Conservation (phyloP, 495 filamentous ascomycete species). For the Trichoderma orchidacearum region DNA sequence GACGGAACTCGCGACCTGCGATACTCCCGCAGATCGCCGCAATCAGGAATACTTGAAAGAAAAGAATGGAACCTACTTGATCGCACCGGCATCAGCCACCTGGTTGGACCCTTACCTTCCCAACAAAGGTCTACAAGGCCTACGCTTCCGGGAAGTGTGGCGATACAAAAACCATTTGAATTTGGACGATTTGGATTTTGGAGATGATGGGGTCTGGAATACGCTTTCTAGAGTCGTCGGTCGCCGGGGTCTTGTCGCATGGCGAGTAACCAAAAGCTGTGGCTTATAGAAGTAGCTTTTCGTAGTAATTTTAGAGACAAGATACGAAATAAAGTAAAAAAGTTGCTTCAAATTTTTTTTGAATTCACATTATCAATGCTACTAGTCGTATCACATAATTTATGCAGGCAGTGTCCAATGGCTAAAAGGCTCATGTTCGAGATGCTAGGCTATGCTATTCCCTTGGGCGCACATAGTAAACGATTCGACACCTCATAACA, state of each 20-base stretch:
- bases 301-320: background rate
- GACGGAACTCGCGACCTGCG: constrained; percentile 43
- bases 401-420: constrained; percentile 1
- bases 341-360: background rate
- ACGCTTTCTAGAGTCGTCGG: constrained; percentile 69
- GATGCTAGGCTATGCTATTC: background rate
- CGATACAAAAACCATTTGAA: constrained; percentile 62
- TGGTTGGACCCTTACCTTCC: constrained; percentile 52
- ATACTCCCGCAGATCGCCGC: constrained; percentile 32
- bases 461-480: background rate
- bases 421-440: background rate
- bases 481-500: background rate
- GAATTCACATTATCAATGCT: background rate
- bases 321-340: background rate
- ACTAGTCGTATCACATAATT: too few species aligned
- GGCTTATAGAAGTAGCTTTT: background rate
- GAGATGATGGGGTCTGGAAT: constrained; percentile 60
- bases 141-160: constrained; percentile 57
- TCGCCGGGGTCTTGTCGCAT: constrained; percentile 65
- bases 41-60: constrained; percentile 35
- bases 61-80: constrained; percentile 44
- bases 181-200: constrained; percentile 87
- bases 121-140: constrained; percentile 29
- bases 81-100: constrained; percentile 57
- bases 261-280: constrained; percentile 54